Evolutionary conservation across 495 filamentous ascomycete species (phyloP), one percentile per base, ranked within the genome.

Genomic region (Trichoderma reesei): DNA sequence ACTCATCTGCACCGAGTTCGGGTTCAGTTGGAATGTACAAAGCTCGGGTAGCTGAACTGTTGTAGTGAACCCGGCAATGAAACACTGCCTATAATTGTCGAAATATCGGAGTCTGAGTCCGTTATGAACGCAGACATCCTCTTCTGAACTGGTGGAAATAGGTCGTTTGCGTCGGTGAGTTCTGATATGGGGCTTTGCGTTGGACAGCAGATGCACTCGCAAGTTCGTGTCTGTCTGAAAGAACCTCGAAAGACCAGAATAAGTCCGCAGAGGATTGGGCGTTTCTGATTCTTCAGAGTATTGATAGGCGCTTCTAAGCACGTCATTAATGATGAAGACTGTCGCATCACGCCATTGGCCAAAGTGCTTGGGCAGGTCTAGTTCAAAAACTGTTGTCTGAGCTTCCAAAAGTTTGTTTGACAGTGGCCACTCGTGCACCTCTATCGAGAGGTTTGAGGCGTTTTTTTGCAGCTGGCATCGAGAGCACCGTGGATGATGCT

Each of bases 321-420:
- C 46, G 26, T 54, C 46, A 54, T 54, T 18, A 54, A 54, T 54
- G 9, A 54, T 6, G 26, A 20, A 54, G 26, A 54, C n/a, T 9
- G 46, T 54, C 10, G 14, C 46, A 54, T 54, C 46, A 1, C 46
- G 46, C 46, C 46, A 54, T 2, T 16, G 3, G 0, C 46, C 46
- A 7, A 54, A 33, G 46, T 18, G 18, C 5, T 31, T 5, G 46
- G 46, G 46, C 3, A 54, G 46, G 46, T n/a, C 46, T 9, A 54
- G 10, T 54, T 54, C 46, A 31, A 54, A 54, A 18, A 54, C 46
- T 54, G 46, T 54, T 6, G 46, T n/a, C 20, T 54, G 46, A 31
- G 46, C 46, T 11, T 54, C 46, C 18, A 31, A 18, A 83, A 70
- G 8, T 7, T 16, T 10, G 20, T n/a, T 54, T 9, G 46, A 54